Conservation (phyloP, 208 protist genomes). For the Porcisia hertigi region DNA sequence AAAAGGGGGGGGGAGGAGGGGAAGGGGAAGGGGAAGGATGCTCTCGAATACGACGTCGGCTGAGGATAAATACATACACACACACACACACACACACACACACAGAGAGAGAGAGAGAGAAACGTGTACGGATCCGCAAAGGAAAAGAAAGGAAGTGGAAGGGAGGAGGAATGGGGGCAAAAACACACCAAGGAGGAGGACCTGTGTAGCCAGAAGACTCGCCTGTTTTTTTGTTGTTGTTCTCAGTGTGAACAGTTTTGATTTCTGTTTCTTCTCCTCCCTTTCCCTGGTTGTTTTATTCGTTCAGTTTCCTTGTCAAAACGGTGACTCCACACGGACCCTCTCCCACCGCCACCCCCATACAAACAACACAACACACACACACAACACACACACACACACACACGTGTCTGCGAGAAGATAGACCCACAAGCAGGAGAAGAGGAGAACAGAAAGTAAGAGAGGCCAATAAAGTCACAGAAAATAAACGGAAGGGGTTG, state of each 20-base stretch:
- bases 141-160: background rate
- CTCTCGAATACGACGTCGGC: background rate
- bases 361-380: background rate
- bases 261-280: too few relatives aligned
- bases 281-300: too few relatives aligned
- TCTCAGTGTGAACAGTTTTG: too few relatives aligned
- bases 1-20: too few relatives aligned
- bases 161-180: background rate
- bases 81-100: background rate
- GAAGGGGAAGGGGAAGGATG: conserved; percentile 1
- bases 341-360: too few relatives aligned
- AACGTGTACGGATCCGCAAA: background rate
- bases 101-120: background rate
- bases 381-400: conserved; percentile 5
- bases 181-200: background rate
- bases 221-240: too few relatives aligned
- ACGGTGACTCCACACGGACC: too few relatives aligned
- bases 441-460: background rate
- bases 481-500: background rate
- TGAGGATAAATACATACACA: background rate
- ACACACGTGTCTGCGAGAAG: conserved; percentile 1
- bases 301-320: too few relatives aligned
- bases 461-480: too few relatives aligned
- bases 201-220: too few relatives aligned
- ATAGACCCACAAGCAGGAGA: conserved; percentile 3